A percentile compares a stretch with the other conserved stretches of the same genome.
phyloP scores from a whole-genome alignment of 148 eudicot species.

The Nepenthes gracilis region DNA sequence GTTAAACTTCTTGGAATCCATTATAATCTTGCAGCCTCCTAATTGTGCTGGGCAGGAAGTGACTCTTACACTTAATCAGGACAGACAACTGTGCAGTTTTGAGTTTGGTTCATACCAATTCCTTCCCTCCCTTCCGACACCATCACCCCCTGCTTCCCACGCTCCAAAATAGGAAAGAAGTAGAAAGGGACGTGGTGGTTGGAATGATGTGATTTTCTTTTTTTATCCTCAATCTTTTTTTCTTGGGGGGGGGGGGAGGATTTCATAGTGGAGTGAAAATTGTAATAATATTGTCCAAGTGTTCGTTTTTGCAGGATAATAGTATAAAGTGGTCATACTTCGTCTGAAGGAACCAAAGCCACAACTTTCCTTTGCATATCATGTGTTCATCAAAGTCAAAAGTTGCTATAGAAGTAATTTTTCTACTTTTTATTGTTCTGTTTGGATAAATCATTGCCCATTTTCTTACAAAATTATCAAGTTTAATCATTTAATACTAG shows the following conservation, averaged over 20 bases:
- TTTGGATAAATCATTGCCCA: no score
- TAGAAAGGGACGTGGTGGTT: no score
- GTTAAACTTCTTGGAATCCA: background rate
- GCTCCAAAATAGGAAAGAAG: no score
- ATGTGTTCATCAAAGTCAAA: conserved; percentile 28
- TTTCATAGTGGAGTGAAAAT: no score
- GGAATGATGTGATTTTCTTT: no score
- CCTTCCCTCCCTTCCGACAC: background rate
- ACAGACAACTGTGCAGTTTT: conserved; percentile 52
- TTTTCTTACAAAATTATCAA: no score
- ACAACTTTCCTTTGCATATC: conserved; percentile 42
- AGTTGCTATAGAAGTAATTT: conserved; percentile 30
- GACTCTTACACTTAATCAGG: conserved; percentile 24
- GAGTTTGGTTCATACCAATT: conserved; percentile 8
- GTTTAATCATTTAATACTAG: no score
- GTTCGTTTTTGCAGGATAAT: conserved; percentile 6
- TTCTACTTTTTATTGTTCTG: conserved; percentile 9
- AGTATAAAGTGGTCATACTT: conserved; percentile 48
- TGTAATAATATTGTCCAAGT: no score
- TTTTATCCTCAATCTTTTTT: no score
- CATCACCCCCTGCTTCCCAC: conserved; percentile 12
- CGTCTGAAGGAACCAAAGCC: conserved; percentile 41
- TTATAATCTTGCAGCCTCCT: conserved; percentile 35
- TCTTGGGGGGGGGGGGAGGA: no score
- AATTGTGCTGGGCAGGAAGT: conserved; percentile 52